phyloP scores from a whole-genome alignment of 2,329 filamentous ascomycete species.

The Nannizziopsis arthrosporioides region DNA sequence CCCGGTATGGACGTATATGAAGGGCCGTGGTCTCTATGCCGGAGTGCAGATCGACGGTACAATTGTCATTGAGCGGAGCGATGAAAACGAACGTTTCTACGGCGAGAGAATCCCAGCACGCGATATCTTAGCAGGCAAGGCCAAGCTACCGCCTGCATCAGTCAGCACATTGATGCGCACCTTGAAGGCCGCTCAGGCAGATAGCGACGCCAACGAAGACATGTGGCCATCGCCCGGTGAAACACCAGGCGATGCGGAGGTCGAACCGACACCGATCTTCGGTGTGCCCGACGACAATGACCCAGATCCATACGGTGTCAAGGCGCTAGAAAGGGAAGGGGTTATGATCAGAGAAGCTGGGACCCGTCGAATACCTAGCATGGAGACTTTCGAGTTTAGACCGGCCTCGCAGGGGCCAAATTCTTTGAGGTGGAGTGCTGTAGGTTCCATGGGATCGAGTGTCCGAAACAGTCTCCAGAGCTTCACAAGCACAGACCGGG shows the following conservation, averaged over 20 bases:
- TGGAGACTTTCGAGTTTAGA: conserved; percentile 72
- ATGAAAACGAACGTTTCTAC: conserved; percentile 82
- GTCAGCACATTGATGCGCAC: conserved; percentile 61
- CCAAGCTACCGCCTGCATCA: conserved; percentile 45
- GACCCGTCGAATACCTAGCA: conserved; percentile 57
- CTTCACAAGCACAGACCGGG: conserved; percentile 49
- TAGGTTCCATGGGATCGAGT: conserved; percentile 52
- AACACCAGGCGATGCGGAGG: conserved; percentile 62
- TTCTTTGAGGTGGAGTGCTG: conserved; percentile 54
- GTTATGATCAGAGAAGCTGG: conserved; percentile 87
- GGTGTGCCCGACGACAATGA: conserved; percentile 69
- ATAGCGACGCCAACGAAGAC: conserved; percentile 58
- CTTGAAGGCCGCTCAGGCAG: conserved; percentile 76
- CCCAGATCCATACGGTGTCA: conserved; percentile 82
- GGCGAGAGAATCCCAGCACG: conserved; percentile 51
- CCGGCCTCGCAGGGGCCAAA: conserved; percentile 63
- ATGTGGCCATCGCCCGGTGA: conserved; percentile 56
- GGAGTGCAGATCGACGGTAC: conserved; percentile 81
- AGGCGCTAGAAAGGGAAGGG: conserved; percentile 81
- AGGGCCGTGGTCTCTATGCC: conserved; percentile 78
- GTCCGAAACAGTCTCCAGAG: conserved; percentile 58
- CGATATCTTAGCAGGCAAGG: conserved; percentile 53
- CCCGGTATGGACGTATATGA: conserved; percentile 75
- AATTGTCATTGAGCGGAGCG: conserved; percentile 70
- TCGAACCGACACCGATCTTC: conserved; percentile 48